Percentiles rank a stretch among this genome's conserved stretches.
phyloP scores from a whole-genome alignment of 768 basidiomycete species.

The Megacollybia marginata region DNA sequence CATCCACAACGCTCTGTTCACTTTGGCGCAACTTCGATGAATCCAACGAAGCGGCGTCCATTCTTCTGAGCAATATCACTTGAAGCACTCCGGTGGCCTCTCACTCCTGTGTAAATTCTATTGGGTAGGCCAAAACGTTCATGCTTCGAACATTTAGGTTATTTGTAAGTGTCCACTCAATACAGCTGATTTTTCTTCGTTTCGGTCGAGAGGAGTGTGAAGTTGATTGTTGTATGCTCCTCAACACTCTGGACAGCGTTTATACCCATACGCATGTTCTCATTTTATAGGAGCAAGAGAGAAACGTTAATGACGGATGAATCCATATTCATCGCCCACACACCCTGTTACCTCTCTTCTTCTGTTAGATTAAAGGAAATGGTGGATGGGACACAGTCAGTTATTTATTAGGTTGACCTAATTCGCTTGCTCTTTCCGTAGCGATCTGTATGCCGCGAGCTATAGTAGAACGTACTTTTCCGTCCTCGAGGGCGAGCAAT shows the following conservation, averaged over 20 bases:
- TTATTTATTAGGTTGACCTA: constrained; percentile 66
- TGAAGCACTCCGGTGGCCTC: not conserved
- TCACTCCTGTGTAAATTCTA: not conserved
- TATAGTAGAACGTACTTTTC: constrained; percentile 87
- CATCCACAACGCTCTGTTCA: constrained; percentile 43
- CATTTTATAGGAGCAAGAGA: constrained; percentile 94
- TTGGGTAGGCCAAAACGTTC: not conserved
- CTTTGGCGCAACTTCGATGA: constrained; percentile 73
- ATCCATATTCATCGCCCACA: too few species aligned
- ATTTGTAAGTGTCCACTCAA: not conserved
- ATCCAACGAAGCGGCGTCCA: constrained; percentile 67
- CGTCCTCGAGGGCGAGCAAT: constrained; percentile 91
- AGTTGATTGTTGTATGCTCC: constrained; percentile 43
- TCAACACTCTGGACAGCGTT: constrained; percentile 95
- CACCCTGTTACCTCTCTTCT: too few species aligned
- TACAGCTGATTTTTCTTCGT: not conserved
- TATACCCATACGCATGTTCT: constrained; percentile 71
- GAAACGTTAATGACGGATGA: constrained; percentile 4
- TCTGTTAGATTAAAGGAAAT: too few species aligned
- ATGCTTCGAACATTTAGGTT: not conserved
- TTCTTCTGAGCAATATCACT: constrained; percentile 75
- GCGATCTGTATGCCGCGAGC: constrained; percentile 93
- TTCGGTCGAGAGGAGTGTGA: not conserved
- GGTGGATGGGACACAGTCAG: too few species aligned
- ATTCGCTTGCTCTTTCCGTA: constrained; percentile 78